Evolutionary conservation across 495 filamentous ascomycete species (phyloP).

Genomic region (Beverwykella pulmonaria): DNA sequence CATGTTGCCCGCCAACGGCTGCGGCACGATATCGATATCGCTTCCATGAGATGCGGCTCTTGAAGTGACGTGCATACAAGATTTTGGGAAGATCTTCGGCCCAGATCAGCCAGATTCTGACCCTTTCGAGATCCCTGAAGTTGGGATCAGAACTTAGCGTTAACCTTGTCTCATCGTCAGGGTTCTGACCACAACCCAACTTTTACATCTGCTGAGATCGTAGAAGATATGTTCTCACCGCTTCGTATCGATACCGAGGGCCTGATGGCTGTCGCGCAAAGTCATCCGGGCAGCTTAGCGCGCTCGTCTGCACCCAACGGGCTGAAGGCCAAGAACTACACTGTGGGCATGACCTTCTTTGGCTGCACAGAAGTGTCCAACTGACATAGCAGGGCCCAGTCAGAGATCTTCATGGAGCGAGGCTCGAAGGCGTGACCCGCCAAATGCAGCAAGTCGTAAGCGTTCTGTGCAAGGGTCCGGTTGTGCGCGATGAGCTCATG

Average conservation of each 20-base stretch:
- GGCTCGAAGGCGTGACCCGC: background rate
- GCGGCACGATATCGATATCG: background rate
- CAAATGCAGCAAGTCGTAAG: background rate
- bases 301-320: background rate
- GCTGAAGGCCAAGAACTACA: background rate
- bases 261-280: background rate
- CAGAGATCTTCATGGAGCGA: background rate
- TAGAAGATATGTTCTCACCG: background rate
- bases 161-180: background rate
- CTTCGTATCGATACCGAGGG: background rate
- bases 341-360: background rate
- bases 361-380: background rate
- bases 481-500: no score
- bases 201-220: background rate
- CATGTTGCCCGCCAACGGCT: no score
- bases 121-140: background rate
- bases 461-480: background rate
- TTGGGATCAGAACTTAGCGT: background rate
- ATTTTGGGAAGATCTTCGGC: background rate
- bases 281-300: background rate
- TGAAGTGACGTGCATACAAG: background rate
- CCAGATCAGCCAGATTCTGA: background rate
- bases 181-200: background rate
- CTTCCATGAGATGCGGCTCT: background rate
- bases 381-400: background rate